Evolutionary conservation across 2,329 filamentous ascomycete species (phyloP).

Genomic region (Fusarium metavorans): DNA sequence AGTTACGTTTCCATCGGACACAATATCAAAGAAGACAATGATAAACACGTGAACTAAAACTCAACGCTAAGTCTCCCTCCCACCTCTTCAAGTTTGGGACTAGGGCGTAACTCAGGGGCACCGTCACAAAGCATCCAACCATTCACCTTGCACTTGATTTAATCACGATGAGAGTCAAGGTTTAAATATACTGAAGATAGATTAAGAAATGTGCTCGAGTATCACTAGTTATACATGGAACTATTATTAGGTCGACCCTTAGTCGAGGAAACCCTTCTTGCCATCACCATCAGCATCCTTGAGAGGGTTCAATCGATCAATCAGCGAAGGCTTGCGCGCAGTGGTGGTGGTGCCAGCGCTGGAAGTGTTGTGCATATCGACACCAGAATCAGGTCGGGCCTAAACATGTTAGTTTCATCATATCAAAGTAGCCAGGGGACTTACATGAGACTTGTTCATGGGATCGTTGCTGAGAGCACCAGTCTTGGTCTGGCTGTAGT

Average conservation of each 20-base stretch:
- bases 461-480: constrained; percentile 31
- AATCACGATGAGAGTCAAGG: too few relatives aligned
- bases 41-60: too few relatives aligned
- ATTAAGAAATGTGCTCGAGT: constrained; percentile 1
- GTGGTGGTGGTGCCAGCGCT: not conserved
- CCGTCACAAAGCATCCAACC: not conserved
- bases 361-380: constrained; percentile 2
- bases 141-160: not conserved
- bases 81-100: not conserved
- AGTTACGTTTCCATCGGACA: too few relatives aligned
- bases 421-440: not conserved
- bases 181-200: not conserved
- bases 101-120: not conserved
- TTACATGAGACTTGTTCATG: constrained; percentile 24
- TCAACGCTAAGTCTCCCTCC: not conserved
- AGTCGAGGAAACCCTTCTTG: constrained; percentile 39
- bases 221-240: constrained; percentile 24
- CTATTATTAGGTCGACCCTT: not conserved
- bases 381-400: constrained; percentile 27
- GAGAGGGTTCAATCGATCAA: constrained; percentile 37
- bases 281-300: constrained; percentile 41
- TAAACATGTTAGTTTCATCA: constrained; percentile 1
- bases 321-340: constrained; percentile 27
- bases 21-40: too few relatives aligned
- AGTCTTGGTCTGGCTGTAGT: constrained; percentile 20